Percentiles rank a stretch among this genome's conserved stretches.
These are phyloP conservation scores for Xerocomus amazonicus DNA, from an alignment of 1,284 basidiomycete genomes.

Conservation along the genomic window DNA sequence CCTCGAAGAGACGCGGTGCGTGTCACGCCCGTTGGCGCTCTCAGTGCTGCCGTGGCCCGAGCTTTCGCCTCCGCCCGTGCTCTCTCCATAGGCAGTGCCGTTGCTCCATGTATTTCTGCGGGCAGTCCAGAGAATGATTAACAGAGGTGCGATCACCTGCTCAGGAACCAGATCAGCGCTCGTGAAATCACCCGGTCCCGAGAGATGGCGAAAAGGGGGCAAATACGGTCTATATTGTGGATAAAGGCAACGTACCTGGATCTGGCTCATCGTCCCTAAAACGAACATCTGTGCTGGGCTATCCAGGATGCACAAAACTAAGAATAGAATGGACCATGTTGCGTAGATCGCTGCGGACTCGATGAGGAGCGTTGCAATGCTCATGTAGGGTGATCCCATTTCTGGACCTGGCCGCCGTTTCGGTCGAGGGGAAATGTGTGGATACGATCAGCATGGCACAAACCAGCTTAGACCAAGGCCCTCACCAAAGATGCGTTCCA, in stretches of 20 bases:
- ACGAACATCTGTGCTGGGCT: slow-evolving; percentile 27
- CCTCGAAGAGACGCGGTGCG: background rate
- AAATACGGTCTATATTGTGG: too few relatives aligned
- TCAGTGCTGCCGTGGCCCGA: background rate
- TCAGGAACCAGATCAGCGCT: background rate
- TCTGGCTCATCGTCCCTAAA: slow-evolving; percentile 25
- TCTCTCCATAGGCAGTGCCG: background rate
- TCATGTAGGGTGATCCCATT: slow-evolving; percentile 25
- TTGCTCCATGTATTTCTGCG: slow-evolving; percentile 23
- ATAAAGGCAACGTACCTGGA: slow-evolving; percentile 26
- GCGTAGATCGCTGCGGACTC: slow-evolving; percentile 32
- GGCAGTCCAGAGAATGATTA: slow-evolving; percentile 27
- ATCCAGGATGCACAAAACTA: slow-evolving; percentile 21
- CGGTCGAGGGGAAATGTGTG: too few relatives aligned
- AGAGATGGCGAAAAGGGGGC: background rate
- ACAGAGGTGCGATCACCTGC: slow-evolving; percentile 27
- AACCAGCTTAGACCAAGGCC: too few relatives aligned
- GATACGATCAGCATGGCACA: background rate
- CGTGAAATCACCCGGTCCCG: too few relatives aligned
- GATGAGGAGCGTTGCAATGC: slow-evolving; percentile 22
- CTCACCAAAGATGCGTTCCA: slow-evolving; percentile 32
- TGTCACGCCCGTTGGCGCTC: background rate
- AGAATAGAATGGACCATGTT: slow-evolving; percentile 26
- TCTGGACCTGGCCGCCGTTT: slow-evolving; percentile 10
- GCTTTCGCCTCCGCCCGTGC: too few relatives aligned